phyloP scores from a whole-genome alignment of 1,284 basidiomycete species.

The Trichosporon ovoides region DNA sequence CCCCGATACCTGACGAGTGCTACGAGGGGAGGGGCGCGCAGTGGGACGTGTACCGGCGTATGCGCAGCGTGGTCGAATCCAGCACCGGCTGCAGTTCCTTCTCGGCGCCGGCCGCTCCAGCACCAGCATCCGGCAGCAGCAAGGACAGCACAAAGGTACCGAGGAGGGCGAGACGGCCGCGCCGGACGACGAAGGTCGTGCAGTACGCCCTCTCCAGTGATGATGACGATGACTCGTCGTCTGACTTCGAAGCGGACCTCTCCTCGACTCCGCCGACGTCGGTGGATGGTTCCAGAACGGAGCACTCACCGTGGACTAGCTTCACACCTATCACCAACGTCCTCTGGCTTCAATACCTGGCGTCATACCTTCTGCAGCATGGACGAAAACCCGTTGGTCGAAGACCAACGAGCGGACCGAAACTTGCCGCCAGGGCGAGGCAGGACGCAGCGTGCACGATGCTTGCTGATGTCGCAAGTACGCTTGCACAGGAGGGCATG shows the following conservation, averaged over 20 bases:
- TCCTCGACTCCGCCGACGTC: neutral
- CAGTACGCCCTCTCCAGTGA: neutral
- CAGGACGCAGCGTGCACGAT: conserved; percentile 15
- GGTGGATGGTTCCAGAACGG: neutral
- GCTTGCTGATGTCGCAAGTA: conserved; percentile 12
- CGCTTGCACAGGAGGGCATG: neutral
- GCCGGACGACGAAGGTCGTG: neutral
- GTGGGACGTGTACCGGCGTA: conserved; percentile 89
- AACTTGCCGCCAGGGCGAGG: conserved; percentile 4
- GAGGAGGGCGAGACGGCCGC: too few relatives aligned
- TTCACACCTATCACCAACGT: conserved; percentile 15
- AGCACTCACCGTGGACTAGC: neutral
- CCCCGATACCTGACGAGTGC: conserved; percentile 64
- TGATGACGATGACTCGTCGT: neutral
- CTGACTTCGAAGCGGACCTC: too few relatives aligned
- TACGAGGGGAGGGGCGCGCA: conserved; percentile 84
- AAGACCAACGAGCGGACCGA: conserved; percentile 4
- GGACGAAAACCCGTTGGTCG: conserved; percentile 27
- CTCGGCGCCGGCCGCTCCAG: too few relatives aligned
- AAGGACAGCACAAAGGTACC: too few relatives aligned
- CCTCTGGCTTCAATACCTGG: conserved; percentile 45
- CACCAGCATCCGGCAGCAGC: too few relatives aligned
- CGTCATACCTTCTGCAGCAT: conserved; percentile 27
- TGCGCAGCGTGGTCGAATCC: conserved; percentile 63
- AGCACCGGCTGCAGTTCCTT: too few relatives aligned